Evolutionary conservation across 1,284 basidiomycete genomes (phyloP).

Genomic region (Cerrena zonata): DNA sequence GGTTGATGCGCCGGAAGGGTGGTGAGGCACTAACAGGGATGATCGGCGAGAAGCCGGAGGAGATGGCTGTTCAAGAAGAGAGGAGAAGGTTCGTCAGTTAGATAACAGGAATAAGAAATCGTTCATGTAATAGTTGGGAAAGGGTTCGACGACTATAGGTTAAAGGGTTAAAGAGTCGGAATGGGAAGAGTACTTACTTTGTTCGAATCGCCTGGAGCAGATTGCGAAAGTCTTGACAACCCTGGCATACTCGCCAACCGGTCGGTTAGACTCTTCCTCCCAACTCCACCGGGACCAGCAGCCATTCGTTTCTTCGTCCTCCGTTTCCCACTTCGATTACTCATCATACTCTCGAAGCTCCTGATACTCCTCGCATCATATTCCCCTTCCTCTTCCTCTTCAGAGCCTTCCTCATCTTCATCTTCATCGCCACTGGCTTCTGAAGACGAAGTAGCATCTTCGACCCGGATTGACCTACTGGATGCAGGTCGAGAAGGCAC

Average conservation of each 20-base stretch:
- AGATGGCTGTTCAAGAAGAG: constrained; percentile 27
- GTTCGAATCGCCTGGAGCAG: constrained; percentile 15
- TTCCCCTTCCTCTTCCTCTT: constrained; percentile 34
- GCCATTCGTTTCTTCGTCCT: constrained; percentile 23
- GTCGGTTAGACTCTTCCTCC: constrained; percentile 66
- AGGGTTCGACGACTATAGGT: no score
- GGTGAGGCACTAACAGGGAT: constrained; percentile 36
- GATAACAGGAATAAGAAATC: no score
- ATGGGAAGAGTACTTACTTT: constrained; percentile 18
- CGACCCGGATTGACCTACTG: constrained; percentile 34
- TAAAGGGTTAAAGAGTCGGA: no score
- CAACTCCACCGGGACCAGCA: constrained; percentile 12
- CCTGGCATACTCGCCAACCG: constrained; percentile 68
- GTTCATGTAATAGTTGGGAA: no score
- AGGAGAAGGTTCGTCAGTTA: no score
- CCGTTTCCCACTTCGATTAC: constrained; percentile 36
- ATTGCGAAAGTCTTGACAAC: constrained; percentile 40
- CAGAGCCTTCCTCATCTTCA: constrained; percentile 29
- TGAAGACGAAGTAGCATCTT: constrained; percentile 25
- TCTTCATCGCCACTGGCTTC: constrained; percentile 26
- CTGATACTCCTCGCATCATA: constrained; percentile 64
- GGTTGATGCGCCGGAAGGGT: constrained; percentile 3
- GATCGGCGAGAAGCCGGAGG: constrained; percentile 43
- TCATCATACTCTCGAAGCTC: constrained; percentile 81
- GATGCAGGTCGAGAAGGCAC: constrained; percentile 56